phyloP scores from a whole-genome alignment of 176 grass and related monocot genomes.

The Zizania latifolia region DNA sequence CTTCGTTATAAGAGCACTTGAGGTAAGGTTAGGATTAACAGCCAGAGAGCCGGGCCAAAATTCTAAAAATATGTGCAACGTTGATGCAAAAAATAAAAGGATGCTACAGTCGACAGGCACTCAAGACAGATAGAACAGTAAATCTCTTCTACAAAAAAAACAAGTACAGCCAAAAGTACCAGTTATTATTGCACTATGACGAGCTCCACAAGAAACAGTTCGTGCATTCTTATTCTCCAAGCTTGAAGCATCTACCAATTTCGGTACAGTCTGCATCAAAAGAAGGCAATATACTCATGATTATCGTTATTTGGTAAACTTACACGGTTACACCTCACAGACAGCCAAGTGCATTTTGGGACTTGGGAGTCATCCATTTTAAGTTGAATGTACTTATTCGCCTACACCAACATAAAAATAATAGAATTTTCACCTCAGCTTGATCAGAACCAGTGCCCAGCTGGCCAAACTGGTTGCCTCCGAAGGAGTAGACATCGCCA shows the following conservation, averaged over 20 bases:
- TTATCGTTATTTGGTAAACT: neutral
- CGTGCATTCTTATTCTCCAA: conserved; percentile 84
- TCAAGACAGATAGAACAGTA: neutral
- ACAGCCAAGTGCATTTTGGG: neutral
- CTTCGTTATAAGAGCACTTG: too few relatives aligned
- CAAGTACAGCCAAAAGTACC: conserved; percentile 32
- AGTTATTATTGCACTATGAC: conserved; percentile 91
- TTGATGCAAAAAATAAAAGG: too few relatives aligned
- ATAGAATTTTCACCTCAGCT: conserved; percentile 56
- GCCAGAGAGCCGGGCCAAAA: too few relatives aligned
- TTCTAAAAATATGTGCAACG: too few relatives aligned
- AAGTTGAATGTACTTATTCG: neutral
- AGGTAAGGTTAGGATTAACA: too few relatives aligned
- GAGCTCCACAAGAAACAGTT: conserved; percentile 87
- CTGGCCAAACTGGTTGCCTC: conserved; percentile 97
- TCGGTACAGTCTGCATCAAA: conserved; percentile 79
- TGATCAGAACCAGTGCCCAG: conserved; percentile 97
- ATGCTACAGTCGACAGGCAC: too few relatives aligned
- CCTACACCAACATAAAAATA: neutral
- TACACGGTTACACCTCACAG: neutral
- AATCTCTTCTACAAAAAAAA: neutral
- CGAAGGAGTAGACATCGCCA: conserved; percentile 92
- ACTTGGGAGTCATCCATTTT: neutral
- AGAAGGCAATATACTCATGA: neutral
- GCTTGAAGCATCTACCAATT: conserved; percentile 67